phyloP scores from a whole-genome alignment of 129 eudicot genomes.

The Flaveria robusta region DNA sequence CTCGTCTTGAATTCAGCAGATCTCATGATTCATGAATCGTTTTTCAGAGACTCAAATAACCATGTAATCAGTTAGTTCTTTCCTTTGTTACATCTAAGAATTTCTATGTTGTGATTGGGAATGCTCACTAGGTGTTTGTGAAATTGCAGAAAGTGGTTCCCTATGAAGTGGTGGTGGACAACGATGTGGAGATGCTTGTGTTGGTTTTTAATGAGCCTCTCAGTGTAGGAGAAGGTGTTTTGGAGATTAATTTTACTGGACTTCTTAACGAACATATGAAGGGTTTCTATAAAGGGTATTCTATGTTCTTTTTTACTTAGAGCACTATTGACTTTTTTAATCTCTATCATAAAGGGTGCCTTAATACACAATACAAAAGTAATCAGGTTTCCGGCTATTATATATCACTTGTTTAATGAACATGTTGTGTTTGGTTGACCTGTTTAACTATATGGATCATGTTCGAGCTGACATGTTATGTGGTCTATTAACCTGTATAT shows the following conservation, averaged over 20 bases:
- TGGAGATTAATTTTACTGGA: slow-evolving; percentile 41
- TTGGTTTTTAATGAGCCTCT: slow-evolving; percentile 39
- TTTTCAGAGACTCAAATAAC: slow-evolving; percentile 32
- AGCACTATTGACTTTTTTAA: no score
- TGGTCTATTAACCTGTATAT: no score
- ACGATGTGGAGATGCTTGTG: slow-evolving; percentile 41
- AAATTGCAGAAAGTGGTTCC: slow-evolving; percentile 40
- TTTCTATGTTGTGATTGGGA: not conserved
- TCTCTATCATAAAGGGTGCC: no score
- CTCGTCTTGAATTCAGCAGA: slow-evolving; percentile 45
- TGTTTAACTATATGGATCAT: no score
- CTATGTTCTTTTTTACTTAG: not conserved
- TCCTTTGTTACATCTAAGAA: not conserved
- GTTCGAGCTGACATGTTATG: no score
- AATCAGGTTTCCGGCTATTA: no score
- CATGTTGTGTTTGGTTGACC: no score
- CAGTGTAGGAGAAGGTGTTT: slow-evolving; percentile 37
- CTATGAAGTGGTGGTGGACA: slow-evolving; percentile 39
- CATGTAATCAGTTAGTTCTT: slow-evolving; percentile 16
- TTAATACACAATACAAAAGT: no score
- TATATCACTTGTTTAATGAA: no score
- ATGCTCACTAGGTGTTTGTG: slow-evolving; percentile 34
- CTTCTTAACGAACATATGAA: slow-evolving; percentile 43
- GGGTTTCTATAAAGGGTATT: slow-evolving; percentile 53
- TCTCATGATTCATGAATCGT: slow-evolving; percentile 29